Base-by-base conservation (phyloP, 2,329 filamentous ascomycete species). In the Mycogone perniciosa region DNA sequence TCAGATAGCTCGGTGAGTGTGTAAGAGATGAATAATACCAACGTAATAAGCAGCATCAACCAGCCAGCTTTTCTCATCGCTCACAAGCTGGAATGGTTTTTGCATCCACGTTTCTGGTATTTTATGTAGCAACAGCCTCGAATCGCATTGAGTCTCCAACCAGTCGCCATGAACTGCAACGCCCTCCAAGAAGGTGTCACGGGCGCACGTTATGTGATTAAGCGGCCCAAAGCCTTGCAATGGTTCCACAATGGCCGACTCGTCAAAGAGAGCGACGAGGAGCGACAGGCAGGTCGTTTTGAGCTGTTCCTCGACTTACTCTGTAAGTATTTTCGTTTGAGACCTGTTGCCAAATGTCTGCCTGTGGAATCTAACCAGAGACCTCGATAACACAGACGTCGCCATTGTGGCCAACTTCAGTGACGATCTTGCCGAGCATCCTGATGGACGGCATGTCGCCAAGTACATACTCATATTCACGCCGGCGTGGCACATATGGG, bases 401-500 rank as follows among this genome's bases (percentile, higher is more conserved):
- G 72, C 71, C 9, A 75, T 76, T 38, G 65, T 76, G n/a, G 74
- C 74, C 44, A 76, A 73, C 56, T 74, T 77, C 50, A 73, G 72
- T 46, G 73, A 76, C 49, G 67, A 72, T 35, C 66, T 76, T 11
- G 69, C 69, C 29, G 73, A 76, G 52, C 63, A 75, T 43, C 67
- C 74, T 7, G 64, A 71, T 29, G 72, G 72, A 26, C 60, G 60
- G 20, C 67, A 71, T 33, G 64, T 76, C 5, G 69, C 69, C 47
- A 76, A 76, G 59, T 76, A 75, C 57, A 65, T 76, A 30, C 67
- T 76, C 41, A 72, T 75, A 35, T 72, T 75, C 35, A 65, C 71
- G 6, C 72, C 72, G 7, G 72, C 73, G 50, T 76, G 73, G 73
- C 70, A 76, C 53, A 71, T 76, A 44, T 76, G 74, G 74, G 68